phyloP scores from a whole-genome alignment of 441 rosid species.

The Corymbia calophylla region DNA sequence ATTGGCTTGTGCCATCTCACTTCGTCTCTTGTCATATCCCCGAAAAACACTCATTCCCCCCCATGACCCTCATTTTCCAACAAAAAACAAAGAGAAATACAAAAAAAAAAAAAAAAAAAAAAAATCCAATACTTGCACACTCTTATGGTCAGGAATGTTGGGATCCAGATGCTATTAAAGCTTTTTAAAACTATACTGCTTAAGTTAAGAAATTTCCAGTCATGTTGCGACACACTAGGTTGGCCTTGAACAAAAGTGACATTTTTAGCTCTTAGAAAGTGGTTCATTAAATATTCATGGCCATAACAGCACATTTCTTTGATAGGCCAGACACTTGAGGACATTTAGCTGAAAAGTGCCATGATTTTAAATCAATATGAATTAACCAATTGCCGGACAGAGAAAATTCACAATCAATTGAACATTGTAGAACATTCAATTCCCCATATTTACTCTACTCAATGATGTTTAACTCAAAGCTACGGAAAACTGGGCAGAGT shows the following conservation, averaged over 20 bases:
- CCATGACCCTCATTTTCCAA: background rate
- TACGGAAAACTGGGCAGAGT: background rate
- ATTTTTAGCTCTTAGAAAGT: background rate
- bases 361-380: background rate
- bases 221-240: background rate
- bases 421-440: background rate
- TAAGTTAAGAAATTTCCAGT: background rate
- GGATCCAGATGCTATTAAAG: background rate
- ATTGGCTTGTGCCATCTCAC: background rate
- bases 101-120: background rate
- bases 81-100: background rate
- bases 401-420: background rate
- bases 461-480: background rate
- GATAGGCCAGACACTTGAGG: background rate
- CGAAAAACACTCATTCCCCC: background rate
- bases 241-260: background rate
- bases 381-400: background rate
- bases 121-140: background rate
- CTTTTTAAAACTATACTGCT: background rate
- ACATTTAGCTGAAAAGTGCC: background rate
- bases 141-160: background rate
- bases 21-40: background rate
- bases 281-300: background rate
- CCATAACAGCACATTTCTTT: background rate
- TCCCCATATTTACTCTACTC: background rate